A percentile compares a stretch with the other conserved stretches of the same genome.
These are phyloP conservation scores for Venturia nashicola DNA, from an alignment of 2,329 filamentous ascomycete species.

Conservation along the genomic window DNA sequence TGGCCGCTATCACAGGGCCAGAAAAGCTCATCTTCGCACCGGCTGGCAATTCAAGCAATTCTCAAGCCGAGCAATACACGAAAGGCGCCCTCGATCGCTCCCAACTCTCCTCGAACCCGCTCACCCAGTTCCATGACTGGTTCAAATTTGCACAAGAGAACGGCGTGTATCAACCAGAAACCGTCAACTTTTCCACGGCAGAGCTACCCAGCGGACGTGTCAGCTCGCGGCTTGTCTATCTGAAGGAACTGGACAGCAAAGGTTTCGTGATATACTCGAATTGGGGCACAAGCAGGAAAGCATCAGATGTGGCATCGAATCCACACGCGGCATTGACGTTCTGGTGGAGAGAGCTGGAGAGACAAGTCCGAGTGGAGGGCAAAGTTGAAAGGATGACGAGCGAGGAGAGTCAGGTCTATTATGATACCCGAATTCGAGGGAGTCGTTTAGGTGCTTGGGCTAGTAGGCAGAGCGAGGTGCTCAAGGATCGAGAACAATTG, in stretches of 20 bases:
- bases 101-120: conserved; percentile 54
- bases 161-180: conserved; percentile 66
- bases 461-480: conserved; percentile 70
- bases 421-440: conserved; percentile 57
- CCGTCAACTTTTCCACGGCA: conserved; percentile 78
- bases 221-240: conserved; percentile 75
- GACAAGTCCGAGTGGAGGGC: conserved; percentile 87
- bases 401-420: conserved; percentile 61
- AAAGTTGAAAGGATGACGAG: conserved; percentile 49
- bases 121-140: conserved; percentile 82
- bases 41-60: conserved; percentile 42
- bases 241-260: conserved; percentile 77
- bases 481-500: conserved; percentile 58
- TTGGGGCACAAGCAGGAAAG: conserved; percentile 64
- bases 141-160: conserved; percentile 59
- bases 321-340: conserved; percentile 74
- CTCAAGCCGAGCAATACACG: conserved; percentile 67
- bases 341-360: conserved; percentile 76
- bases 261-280: conserved; percentile 94
- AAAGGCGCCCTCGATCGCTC: conserved; percentile 47
- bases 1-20: not conserved
- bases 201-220: conserved; percentile 72
- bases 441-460: conserved; percentile 88
- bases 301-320: conserved; percentile 58
- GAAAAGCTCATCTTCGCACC: conserved; percentile 47